A percentile compares a stretch with the other conserved stretches of the same genome.
Evolutionary conservation across 768 basidiomycete species (phyloP).

Genomic region (Tulasnella sp.): DNA sequence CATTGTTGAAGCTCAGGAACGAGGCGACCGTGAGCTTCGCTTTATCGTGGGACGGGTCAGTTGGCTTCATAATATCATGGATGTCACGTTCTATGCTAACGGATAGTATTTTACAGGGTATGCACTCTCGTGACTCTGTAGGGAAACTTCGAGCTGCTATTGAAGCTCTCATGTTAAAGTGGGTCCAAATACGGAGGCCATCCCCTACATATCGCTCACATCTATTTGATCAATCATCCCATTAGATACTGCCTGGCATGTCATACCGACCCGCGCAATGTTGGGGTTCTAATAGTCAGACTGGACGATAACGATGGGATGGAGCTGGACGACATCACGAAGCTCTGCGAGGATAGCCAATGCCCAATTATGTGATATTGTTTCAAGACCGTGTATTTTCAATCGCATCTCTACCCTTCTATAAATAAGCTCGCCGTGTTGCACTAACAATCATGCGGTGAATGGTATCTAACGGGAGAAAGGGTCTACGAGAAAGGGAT

Average conservation of each 20-base stretch:
- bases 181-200: neutral
- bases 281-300: slow-evolving; percentile 32
- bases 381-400: too few species aligned
- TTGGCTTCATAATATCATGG: neutral
- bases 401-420: too few species aligned
- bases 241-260: slow-evolving; percentile 29
- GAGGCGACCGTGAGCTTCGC: slow-evolving; percentile 23
- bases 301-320: slow-evolving; percentile 20
- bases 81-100: neutral
- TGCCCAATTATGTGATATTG: neutral
- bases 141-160: slow-evolving; percentile 37
- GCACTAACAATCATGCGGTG: too few species aligned
- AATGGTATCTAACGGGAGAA: too few species aligned
- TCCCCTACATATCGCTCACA: neutral
- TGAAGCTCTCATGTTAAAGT: slow-evolving; percentile 29
- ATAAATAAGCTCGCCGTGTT: too few species aligned
- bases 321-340: neutral
- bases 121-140: slow-evolving; percentile 28
- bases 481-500: too few species aligned
- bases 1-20: slow-evolving; percentile 23
- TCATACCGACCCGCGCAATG: slow-evolving; percentile 29
- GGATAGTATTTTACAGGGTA: slow-evolving; percentile 13
- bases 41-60: slow-evolving; percentile 28
- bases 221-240: neutral
- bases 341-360: neutral